Evolutionary conservation across 2,329 filamentous ascomycete species (phyloP).

Genomic region (Clarireedia sp.): DNA sequence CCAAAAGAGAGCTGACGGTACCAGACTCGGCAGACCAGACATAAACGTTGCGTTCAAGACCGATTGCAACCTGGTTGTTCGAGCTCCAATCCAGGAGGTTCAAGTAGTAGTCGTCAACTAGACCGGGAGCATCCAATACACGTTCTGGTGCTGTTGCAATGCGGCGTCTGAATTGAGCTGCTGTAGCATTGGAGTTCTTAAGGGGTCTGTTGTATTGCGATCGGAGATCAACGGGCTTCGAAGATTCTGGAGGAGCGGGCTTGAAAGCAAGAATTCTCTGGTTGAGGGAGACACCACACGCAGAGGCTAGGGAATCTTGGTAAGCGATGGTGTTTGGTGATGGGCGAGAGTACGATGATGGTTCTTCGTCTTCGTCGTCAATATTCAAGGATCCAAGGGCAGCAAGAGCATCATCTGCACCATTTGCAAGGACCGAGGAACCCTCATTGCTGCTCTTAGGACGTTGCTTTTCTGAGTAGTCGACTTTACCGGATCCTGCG

Average conservation of each 20-base stretch:
- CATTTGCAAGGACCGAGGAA: slow-evolving; percentile 65
- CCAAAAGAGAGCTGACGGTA: slow-evolving; percentile 78
- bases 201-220: slow-evolving; percentile 97
- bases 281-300: slow-evolving; percentile 87
- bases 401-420: slow-evolving; percentile 66
- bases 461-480: slow-evolving; percentile 59
- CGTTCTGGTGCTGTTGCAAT: slow-evolving; percentile 93
- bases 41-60: slow-evolving; percentile 92
- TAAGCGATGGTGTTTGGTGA: slow-evolving; percentile 86
- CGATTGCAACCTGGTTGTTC: slow-evolving; percentile 95
- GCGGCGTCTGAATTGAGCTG: slow-evolving; percentile 82
- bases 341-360: slow-evolving; percentile 63
- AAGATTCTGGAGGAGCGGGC: slow-evolving; percentile 94
- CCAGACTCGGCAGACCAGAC: slow-evolving; percentile 97
- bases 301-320: slow-evolving; percentile 81
- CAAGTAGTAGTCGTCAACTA: slow-evolving; percentile 98
- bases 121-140: slow-evolving; percentile 88
- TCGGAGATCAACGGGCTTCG: slow-evolving; percentile 93
- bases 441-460: slow-evolving; percentile 65
- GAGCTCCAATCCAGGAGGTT: slow-evolving; percentile 98
- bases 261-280: slow-evolving; percentile 97
- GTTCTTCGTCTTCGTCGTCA: slow-evolving; percentile 55
- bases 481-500: slow-evolving; percentile 74
- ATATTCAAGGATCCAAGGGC: slow-evolving; percentile 75
- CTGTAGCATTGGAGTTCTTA: slow-evolving; percentile 63